Conservation (phyloP, 2,329 filamentous ascomycete species). For the Ophiostoma australiae region DNA sequence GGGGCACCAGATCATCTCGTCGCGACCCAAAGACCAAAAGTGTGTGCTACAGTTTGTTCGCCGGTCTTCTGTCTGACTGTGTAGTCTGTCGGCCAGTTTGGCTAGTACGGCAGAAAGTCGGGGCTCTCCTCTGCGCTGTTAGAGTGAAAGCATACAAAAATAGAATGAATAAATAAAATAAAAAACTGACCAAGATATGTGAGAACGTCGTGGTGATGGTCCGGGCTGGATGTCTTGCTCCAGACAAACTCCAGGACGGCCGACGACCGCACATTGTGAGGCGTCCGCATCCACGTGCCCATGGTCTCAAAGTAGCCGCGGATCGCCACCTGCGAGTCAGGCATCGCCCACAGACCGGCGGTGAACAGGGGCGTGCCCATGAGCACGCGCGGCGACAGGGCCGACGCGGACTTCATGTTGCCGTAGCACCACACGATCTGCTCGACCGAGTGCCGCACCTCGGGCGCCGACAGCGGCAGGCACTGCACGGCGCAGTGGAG, state of each 20-base stretch:
- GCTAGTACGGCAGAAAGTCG: slow-evolving; percentile 23
- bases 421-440: slow-evolving; percentile 22
- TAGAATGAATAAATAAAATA: neutral
- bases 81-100: neutral
- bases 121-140: slow-evolving; percentile 20
- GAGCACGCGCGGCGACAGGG: slow-evolving; percentile 23
- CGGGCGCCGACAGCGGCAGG: slow-evolving; percentile 17
- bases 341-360: slow-evolving; percentile 21
- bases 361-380: slow-evolving; percentile 24
- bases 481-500: slow-evolving; percentile 21
- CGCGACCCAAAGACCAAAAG: slow-evolving; percentile 54
- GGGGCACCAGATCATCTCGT: slow-evolving; percentile 64
- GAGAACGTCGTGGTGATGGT: slow-evolving; percentile 17
- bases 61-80: slow-evolving; percentile 12
- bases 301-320: slow-evolving; percentile 16
- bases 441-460: slow-evolving; percentile 22
- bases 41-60: slow-evolving; percentile 51
- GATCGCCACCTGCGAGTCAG: slow-evolving; percentile 10
- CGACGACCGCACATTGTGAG: slow-evolving; percentile 18
- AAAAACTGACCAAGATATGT: slow-evolving; percentile 19
- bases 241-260: slow-evolving; percentile 21
- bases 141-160: neutral
- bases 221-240: slow-evolving; percentile 14
- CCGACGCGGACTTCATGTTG: slow-evolving; percentile 22
- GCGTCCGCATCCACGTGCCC: slow-evolving; percentile 23